Percentiles rank a stretch among this genome's conserved stretches.
These are phyloP conservation scores for Thermothelomyces thermophilus DNA, from an alignment of 2,329 filamentous ascomycete genomes.

Conservation along the genomic window DNA sequence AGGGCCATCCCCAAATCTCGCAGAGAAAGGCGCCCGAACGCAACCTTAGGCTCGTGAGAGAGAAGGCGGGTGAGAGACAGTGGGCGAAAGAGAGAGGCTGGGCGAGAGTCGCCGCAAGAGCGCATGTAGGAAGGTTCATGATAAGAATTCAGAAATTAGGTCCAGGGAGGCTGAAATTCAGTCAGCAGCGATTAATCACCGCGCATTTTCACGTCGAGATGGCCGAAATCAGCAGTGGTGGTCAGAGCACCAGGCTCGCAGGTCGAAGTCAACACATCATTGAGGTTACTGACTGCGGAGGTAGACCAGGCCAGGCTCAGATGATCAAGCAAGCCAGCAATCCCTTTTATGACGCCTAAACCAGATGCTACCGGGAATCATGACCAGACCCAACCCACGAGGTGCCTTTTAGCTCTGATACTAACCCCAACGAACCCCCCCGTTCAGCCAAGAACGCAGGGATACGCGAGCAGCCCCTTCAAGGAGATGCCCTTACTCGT, in stretches of 20 bases:
- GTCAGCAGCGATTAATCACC: not conserved
- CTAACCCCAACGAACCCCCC: not conserved
- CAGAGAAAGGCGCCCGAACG: no score
- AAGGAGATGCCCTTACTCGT: conserved; percentile 48
- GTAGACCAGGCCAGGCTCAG: conserved; percentile 17
- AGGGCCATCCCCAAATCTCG: no score
- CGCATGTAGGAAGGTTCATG: no score
- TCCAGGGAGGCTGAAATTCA: not conserved
- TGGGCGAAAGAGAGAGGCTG: not conserved
- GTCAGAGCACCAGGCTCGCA: not conserved
- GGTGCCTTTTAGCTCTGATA: conserved; percentile 14
- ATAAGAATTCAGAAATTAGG: no score
- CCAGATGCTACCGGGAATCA: conserved; percentile 34
- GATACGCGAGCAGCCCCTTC: not conserved
- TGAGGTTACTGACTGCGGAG: conserved; percentile 8
- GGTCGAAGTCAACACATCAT: not conserved
- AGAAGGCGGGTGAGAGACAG: not conserved
- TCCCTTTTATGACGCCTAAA: conserved; percentile 29
- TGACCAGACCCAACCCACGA: conserved; percentile 23
- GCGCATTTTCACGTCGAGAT: not conserved
- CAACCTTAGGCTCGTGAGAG: no score
- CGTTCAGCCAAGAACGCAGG: not conserved
- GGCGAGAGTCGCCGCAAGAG: not conserved
- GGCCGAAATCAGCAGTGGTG: not conserved
- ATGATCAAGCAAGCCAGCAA: conserved; percentile 27